Evolutionary conservation across 2,329 filamentous ascomycete species (phyloP).

Genomic region (Rhynchosporium graminicola): DNA sequence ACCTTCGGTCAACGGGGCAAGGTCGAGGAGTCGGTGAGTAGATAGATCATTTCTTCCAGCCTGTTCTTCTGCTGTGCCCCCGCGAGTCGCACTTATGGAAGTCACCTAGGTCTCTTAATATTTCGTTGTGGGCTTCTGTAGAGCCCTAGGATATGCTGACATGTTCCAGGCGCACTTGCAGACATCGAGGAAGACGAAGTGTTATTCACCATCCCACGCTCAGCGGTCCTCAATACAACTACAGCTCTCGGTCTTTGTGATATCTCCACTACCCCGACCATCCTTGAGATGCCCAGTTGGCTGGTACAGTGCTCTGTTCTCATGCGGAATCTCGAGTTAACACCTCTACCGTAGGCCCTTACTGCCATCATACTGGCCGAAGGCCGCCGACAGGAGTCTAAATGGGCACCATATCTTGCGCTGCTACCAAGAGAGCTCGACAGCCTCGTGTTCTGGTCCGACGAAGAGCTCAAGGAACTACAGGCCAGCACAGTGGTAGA

Average conservation of each 20-base stretch:
- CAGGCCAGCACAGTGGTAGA: constrained; percentile 63
- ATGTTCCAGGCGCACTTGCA: constrained; percentile 53
- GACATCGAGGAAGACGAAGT: constrained; percentile 63
- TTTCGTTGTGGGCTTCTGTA: not conserved
- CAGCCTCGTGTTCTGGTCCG: constrained; percentile 70
- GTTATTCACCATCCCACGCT: constrained; percentile 64
- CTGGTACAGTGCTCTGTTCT: constrained; percentile 37
- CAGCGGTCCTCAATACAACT: constrained; percentile 58
- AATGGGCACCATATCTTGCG: constrained; percentile 57
- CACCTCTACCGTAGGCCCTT: constrained; percentile 33
- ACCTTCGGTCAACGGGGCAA: constrained; percentile 56
- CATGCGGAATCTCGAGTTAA: constrained; percentile 3
- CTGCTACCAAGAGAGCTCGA: constrained; percentile 63
- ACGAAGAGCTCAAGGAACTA: constrained; percentile 59
- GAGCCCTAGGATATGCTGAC: constrained; percentile 18
- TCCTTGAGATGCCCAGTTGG: constrained; percentile 50
- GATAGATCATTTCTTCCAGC: not conserved
- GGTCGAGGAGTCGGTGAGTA: constrained; percentile 65
- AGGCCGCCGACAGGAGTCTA: constrained; percentile 32
- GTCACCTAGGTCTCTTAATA: not conserved
- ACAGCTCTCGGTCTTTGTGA: constrained; percentile 54
- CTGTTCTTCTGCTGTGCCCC: not conserved
- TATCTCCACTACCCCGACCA: constrained; percentile 39
- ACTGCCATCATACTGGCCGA: constrained; percentile 36
- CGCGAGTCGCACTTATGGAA: too few species aligned